These are phyloP conservation scores for Pythium aquatile DNA, from an alignment of 352 stramenopile genomes.

Conservation along the genomic window DNA sequence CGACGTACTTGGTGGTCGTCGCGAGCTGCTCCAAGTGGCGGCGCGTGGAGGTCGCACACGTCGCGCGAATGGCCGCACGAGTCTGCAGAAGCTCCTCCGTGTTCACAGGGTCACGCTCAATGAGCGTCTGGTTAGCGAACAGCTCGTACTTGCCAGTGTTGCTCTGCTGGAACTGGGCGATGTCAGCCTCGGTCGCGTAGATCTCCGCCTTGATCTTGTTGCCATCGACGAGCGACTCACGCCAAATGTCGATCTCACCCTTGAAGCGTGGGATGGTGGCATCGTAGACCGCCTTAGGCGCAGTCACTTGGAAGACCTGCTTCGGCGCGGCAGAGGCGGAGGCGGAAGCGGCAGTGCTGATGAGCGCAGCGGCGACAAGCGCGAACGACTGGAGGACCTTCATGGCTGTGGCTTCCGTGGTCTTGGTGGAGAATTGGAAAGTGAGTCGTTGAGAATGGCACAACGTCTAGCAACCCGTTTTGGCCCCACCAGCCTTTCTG, in stretches of 20 bases:
- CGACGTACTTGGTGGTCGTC: constrained; percentile 19
- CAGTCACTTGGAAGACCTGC: constrained; percentile 32
- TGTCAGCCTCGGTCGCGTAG: constrained; percentile 19
- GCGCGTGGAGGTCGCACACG: constrained; percentile 8
- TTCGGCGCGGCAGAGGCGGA: constrained; percentile 19
- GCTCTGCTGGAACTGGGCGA: constrained; percentile 16
- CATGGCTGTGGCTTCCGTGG: constrained; percentile 14
- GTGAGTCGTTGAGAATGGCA: background rate
- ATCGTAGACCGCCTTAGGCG: constrained; percentile 20
- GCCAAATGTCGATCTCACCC: constrained; percentile 22
- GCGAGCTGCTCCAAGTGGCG: constrained; percentile 15
- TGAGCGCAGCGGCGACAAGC: constrained; percentile 8
- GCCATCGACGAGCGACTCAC: background rate
- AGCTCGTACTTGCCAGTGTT: constrained; percentile 5
- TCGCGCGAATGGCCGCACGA: constrained; percentile 3
- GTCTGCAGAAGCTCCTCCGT: constrained; percentile 8
- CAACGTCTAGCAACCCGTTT: background rate
- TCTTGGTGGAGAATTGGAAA: constrained; percentile 15
- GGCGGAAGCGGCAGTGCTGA: background rate
- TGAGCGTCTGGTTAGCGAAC: constrained; percentile 14
- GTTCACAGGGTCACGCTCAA: constrained; percentile 21
- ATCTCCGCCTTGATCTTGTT: constrained; percentile 24
- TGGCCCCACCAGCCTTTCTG: background rate
- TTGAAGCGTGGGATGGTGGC: constrained; percentile 9
- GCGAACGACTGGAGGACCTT: constrained; percentile 25